Conservation (phyloP, 78 protist species). For the Dictyostelium intermedium region DNA sequence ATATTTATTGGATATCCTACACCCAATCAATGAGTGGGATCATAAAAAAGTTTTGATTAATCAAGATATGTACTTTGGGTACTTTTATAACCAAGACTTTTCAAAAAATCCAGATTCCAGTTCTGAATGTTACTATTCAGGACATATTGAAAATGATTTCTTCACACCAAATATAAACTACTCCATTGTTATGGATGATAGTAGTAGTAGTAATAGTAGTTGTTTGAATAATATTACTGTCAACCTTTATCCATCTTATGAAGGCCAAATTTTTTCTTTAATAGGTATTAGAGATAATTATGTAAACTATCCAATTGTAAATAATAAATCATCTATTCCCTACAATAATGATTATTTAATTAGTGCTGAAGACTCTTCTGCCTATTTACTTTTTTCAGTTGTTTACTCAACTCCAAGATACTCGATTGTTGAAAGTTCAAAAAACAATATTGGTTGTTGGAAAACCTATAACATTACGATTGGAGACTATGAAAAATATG, state of each 20-base stretch:
- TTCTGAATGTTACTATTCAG: no score
- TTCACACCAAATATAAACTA: no score
- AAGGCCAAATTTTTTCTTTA: no score
- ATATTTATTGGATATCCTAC: no score
- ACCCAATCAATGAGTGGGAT: not conserved
- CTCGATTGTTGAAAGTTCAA: not conserved
- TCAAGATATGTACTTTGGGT: no score
- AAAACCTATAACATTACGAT: not conserved
- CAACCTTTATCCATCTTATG: not conserved
- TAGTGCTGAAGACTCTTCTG: no score
- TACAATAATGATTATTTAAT: not conserved
- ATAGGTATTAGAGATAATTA: no score
- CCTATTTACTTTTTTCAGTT: no score
- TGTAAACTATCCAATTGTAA: no score
- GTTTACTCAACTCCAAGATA: not conserved
- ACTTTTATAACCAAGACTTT: not conserved
- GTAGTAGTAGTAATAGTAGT: not conserved
- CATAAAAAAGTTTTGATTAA: not conserved
- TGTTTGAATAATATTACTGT: not conserved
- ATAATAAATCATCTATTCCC: not conserved
- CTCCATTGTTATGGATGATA: no score
- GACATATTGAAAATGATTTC: no score
- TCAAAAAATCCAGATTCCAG: no score
- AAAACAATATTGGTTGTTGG: not conserved
- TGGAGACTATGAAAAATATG: not conserved